Evolutionary conservation across 2,329 filamentous ascomycete genomes (phyloP).

Genomic region (Coniochaeta sp.): DNA sequence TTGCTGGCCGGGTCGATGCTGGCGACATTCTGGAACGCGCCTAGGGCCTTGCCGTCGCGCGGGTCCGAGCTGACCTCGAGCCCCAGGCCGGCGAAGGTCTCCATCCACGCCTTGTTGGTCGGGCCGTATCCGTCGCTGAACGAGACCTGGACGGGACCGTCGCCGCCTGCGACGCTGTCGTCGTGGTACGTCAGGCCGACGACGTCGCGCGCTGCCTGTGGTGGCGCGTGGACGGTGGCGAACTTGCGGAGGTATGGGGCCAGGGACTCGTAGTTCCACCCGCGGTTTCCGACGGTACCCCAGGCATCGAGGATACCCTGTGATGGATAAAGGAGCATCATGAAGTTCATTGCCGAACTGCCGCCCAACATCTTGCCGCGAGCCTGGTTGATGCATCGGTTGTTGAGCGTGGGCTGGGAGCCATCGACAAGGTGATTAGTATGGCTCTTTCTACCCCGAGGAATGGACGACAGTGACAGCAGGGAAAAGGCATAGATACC

Average conservation of each 20-base stretch:
- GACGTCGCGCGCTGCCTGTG: constrained; percentile 17
- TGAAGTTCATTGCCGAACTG: constrained; percentile 20
- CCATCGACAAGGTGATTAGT: too few species aligned
- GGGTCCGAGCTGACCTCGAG: constrained; percentile 24
- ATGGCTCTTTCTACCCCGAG: too few species aligned
- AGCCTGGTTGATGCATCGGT: constrained; percentile 21
- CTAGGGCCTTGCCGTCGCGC: constrained; percentile 12
- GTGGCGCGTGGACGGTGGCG: constrained; percentile 20
- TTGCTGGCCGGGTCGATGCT: constrained; percentile 13
- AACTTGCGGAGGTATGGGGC: constrained; percentile 27
- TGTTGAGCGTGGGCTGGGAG: constrained; percentile 17
- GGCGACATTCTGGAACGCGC: constrained; percentile 12
- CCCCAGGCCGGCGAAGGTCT: constrained; percentile 25
- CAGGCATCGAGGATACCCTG: constrained; percentile 19
- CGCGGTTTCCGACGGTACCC: constrained; percentile 18
- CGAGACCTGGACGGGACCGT: constrained; percentile 29
- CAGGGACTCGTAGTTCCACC: constrained; percentile 18
- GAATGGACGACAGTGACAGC: too few species aligned
- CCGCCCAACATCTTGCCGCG: constrained; percentile 25
- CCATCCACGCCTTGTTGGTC: constrained; percentile 27
- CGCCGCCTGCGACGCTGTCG: constrained; percentile 17
- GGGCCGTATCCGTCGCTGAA: constrained; percentile 24
- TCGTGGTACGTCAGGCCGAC: constrained; percentile 24
- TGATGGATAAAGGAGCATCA: constrained; percentile 19
- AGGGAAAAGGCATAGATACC: constrained; percentile 9